Percentiles rank a stretch among this genome's conserved stretches.
Conservation (phyloP, 148 eudicot species). For the Drosera capensis region DNA sequence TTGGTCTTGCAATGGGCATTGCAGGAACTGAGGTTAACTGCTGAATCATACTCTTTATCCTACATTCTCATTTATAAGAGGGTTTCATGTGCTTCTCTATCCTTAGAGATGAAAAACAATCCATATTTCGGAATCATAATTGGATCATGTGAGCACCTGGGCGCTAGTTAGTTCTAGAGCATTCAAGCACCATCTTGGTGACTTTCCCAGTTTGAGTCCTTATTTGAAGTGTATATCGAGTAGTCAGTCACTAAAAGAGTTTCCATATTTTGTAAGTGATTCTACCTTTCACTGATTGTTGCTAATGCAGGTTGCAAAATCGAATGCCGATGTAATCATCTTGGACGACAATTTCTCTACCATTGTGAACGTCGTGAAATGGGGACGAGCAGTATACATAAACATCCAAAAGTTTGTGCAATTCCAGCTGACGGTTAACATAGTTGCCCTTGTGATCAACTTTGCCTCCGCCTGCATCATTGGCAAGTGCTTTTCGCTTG, state of each 20-base stretch:
- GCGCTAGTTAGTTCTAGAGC: too few species aligned
- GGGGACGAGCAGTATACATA: constrained; percentile 87
- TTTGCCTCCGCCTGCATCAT: constrained; percentile 73
- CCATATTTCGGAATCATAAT: too few species aligned
- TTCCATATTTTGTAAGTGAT: too few species aligned
- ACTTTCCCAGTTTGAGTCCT: too few species aligned
- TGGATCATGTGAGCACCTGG: too few species aligned
- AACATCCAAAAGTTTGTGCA: constrained; percentile 96
- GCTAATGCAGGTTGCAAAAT: constrained; percentile 69
- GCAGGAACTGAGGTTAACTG: constrained; percentile 44
- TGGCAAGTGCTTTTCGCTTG: constrained; percentile 32
- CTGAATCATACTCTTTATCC: constrained; percentile 4
- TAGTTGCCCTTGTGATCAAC: constrained; percentile 77
- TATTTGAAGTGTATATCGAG: too few species aligned
- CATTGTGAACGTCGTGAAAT: constrained; percentile 76
- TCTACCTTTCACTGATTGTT: neutral
- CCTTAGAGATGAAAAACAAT: too few species aligned
- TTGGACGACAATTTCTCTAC: constrained; percentile 85
- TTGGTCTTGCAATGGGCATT: constrained; percentile 42
- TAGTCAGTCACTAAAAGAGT: too few species aligned
- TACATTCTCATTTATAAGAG: too few species aligned
- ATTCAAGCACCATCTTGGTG: too few species aligned
- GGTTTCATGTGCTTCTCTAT: too few species aligned
- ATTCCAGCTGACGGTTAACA: constrained; percentile 85
- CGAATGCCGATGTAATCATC: constrained; percentile 73